Evolutionary conservation across 768 basidiomycete species (phyloP), one percentile per base, ranked within the genome.

Genomic region (Calocybe indica): DNA sequence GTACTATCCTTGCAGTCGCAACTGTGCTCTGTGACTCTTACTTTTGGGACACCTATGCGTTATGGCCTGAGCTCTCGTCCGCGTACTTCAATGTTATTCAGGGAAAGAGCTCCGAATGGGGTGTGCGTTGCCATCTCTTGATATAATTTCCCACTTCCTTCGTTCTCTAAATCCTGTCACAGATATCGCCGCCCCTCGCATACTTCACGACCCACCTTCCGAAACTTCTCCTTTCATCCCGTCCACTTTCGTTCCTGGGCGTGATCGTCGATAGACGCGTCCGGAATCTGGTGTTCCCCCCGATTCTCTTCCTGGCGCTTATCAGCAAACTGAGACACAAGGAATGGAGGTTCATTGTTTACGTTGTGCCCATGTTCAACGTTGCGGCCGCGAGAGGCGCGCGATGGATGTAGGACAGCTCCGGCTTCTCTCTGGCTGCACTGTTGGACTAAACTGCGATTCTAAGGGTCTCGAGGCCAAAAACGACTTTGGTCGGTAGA

Each of bases 301-400:
- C 78, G 2, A 28, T 82, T 5, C 48, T 58, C 1, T 88, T 85
- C 50, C 58, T 91, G 6, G 62, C 59, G 2, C 55, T 84, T 2
- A 78, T 98, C 62, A 93, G 92, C 60, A 70, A 61, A 30, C 70
- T 97, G 1, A 84, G 79, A 0, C 96, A 99, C 67, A 99, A 99
- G 62, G 96, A 99, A 66, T 99, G 96, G 96, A 79, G 96, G 6
- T 99, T 99, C 65, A 72, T 98, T 48, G 76, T 92, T 6, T 98
- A 98, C 58, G 75, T 82, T 12, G 78, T 97, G 0, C 93, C 94
- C 0, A 59, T 80, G 2, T 70, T 92, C 63, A 95, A 96, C 55
- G 63, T 93, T 3, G 79, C 84, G 1, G 92, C 88, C 1, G 85
- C 92, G 0, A 63, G 81, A 11, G 84, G 81, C 2, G 71, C 80